Percentiles rank a stretch among this genome's conserved stretches.
Conservation (phyloP, 306 rosid species). For the Medicago ruthenica region DNA sequence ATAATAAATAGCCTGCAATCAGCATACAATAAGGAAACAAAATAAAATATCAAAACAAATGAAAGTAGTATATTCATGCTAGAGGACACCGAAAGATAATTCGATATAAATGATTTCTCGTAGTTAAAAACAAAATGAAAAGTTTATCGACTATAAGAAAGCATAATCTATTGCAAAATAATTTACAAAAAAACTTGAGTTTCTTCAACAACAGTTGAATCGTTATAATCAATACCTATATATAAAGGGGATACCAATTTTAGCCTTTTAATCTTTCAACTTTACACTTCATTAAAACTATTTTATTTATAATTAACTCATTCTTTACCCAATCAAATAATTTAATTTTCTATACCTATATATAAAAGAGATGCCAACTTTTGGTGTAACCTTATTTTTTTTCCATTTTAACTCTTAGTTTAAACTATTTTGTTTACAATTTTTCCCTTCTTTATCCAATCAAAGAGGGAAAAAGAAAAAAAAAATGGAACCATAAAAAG, state of each 20-base stretch:
- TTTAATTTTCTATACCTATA: background rate
- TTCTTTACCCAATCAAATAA: background rate
- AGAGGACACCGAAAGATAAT: slow-evolving; percentile 30
- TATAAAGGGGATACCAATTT: background rate
- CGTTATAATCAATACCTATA: background rate
- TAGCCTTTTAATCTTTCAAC: background rate
- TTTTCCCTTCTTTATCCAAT: background rate
- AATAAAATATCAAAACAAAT: slow-evolving; percentile 32
- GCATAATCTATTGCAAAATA: slow-evolving; percentile 34
- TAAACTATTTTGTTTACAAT: background rate
- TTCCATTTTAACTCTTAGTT: background rate
- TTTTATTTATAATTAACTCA: background rate
- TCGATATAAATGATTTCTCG: slow-evolving; percentile 14
- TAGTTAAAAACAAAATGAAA: slow-evolving; percentile 22
- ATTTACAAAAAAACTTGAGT: slow-evolving; percentile 6
- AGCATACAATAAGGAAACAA: slow-evolving; percentile 33
- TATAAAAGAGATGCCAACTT: background rate
- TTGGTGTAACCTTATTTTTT: slow-evolving; percentile 10
- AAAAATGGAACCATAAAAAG: background rate
- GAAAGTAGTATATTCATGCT: slow-evolving; percentile 36
- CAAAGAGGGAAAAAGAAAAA: background rate
- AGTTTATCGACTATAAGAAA: background rate
- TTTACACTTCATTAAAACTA: background rate
- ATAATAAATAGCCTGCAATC: slow-evolving; percentile 88
- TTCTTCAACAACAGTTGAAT: slow-evolving; percentile 22